Percentiles rank a stretch among this genome's conserved stretches.
These are phyloP conservation scores for Fusarium clavum DNA, from an alignment of 2,329 filamentous ascomycete species.

Conservation along the genomic window DNA sequence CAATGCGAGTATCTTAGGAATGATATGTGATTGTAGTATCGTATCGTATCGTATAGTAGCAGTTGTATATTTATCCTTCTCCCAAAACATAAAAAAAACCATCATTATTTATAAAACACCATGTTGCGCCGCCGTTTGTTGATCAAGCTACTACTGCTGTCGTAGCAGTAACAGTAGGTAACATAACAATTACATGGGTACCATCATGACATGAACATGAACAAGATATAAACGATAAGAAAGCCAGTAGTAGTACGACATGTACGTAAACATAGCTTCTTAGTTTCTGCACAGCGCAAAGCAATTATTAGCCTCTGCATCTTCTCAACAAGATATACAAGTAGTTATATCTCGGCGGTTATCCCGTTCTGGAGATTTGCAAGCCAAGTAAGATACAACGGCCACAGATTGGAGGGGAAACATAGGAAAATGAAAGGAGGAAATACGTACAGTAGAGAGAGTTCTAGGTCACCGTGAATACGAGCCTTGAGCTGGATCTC, in stretches of 20 bases:
- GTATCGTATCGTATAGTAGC: background rate
- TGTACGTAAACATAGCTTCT: background rate
- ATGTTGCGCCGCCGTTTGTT: constrained; percentile 31
- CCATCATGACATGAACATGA: constrained; percentile 31
- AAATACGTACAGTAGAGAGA: constrained; percentile 72
- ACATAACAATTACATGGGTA: constrained; percentile 38
- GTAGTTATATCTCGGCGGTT: constrained; percentile 8
- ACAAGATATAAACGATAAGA: background rate
- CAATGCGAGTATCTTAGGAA: background rate
- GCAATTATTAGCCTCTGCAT: constrained; percentile 45
- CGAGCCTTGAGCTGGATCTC: constrained; percentile 88
- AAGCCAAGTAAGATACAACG: constrained; percentile 45
- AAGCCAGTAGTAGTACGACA: background rate
- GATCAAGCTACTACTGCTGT: constrained; percentile 7
- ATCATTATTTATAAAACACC: constrained; percentile 28
- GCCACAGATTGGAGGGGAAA: constrained; percentile 12
- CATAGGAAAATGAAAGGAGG: background rate
- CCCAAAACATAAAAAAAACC: constrained; percentile 16
- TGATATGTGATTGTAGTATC: background rate
- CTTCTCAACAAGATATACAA: constrained; percentile 8
- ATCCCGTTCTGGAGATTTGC: constrained; percentile 46
- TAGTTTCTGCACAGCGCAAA: constrained; percentile 39
- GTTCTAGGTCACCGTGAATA: constrained; percentile 85
- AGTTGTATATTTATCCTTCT: constrained; percentile 24
- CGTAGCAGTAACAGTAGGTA: constrained; percentile 9